Base-by-base conservation (phyloP, 805 yeast species). In the Starmerella cellae region DNA sequence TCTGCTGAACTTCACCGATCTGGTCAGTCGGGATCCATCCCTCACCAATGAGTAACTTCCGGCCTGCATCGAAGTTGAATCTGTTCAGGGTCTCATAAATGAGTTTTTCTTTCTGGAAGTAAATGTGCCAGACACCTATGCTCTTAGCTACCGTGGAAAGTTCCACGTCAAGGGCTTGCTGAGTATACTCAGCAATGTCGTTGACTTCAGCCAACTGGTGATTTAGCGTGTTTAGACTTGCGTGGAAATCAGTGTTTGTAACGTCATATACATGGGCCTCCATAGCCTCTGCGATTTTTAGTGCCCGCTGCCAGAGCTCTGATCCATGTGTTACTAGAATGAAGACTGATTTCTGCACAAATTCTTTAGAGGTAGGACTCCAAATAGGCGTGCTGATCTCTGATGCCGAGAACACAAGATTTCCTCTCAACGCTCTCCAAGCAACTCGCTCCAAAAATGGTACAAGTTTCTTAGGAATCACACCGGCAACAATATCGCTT, bases 1-100 rank as follows among this genome's bases (percentile, higher is more conserved):
- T 72, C 31, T 68, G 63, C 48, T 77, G 79, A 43, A 88, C 75
- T n/a, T 64, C 52, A 5, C 70, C 68, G 30, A 87, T 63, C 47
- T 85, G 95, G 48, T 74, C 75, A 18, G 77, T 70, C 31, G 99
- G 97, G 18, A 83, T 67, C 99, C 99, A 91, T 26, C 97, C 98
- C 66, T 93, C 97, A 18, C 93, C 94, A 37, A 88, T 74, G 47
- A 91, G 67, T 29, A 94, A 82, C 60, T 81, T 75, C 63, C 95
- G 76, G n/a, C 79, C 66, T 50, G 74, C 82, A 56, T 82, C 93
- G 60, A 78, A 80, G 56, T 82, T 83, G 60, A 84, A 76, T 55
- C 73, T 68, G 62, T 84, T 84, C 67, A 91, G 68, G 0, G 84
- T 72, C 27, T 78, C 69, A 61, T 79, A 85, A 14, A 87, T 77